Evolutionary conservation across 2,329 filamentous ascomycete species (phyloP).

Genomic region (Aureobasidium sp.): DNA sequence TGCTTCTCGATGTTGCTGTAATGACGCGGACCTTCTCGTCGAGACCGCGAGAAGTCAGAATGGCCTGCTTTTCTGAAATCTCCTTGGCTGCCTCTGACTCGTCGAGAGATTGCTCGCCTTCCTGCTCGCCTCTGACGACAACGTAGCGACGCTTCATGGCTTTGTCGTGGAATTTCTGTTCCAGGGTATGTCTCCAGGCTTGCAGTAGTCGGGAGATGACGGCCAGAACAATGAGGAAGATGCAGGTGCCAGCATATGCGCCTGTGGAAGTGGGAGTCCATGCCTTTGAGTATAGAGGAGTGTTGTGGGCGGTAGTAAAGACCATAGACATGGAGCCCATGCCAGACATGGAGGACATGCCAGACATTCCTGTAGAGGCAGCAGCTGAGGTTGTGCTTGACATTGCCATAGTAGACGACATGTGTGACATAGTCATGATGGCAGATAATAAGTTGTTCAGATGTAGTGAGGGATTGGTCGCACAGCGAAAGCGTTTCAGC

Average conservation of each 20-base stretch:
- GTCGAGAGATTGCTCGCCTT: slow-evolving; percentile 11
- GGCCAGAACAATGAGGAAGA: slow-evolving; percentile 76
- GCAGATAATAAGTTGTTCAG: not conserved
- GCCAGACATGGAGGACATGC: slow-evolving; percentile 13
- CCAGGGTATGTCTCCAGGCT: slow-evolving; percentile 54
- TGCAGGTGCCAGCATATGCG: slow-evolving; percentile 78
- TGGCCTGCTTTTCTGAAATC: slow-evolving; percentile 54
- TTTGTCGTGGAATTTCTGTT: slow-evolving; percentile 60
- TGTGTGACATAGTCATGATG: slow-evolving; percentile 11
- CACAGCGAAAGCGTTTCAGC: not conserved
- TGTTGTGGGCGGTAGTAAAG: slow-evolving; percentile 57
- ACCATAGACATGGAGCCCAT: slow-evolving; percentile 42
- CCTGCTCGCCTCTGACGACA: slow-evolving; percentile 56
- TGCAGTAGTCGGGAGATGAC: slow-evolving; percentile 61
- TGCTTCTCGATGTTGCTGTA: slow-evolving; percentile 42
- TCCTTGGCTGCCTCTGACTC: slow-evolving; percentile 13
- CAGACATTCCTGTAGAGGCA: slow-evolving; percentile 4
- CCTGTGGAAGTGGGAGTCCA: slow-evolving; percentile 68
- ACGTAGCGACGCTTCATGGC: slow-evolving; percentile 72
- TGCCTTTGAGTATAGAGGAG: slow-evolving; percentile 54
- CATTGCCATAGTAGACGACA: slow-evolving; percentile 7
- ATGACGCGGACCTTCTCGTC: slow-evolving; percentile 75
- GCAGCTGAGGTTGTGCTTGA: slow-evolving; percentile 5
- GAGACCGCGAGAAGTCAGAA: slow-evolving; percentile 64
- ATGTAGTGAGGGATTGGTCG: not conserved